Percentiles rank a stretch among this genome's conserved stretches.
phyloP scores from a whole-genome alignment of 2,329 filamentous ascomycete species.

The Epichloe amarillans region DNA sequence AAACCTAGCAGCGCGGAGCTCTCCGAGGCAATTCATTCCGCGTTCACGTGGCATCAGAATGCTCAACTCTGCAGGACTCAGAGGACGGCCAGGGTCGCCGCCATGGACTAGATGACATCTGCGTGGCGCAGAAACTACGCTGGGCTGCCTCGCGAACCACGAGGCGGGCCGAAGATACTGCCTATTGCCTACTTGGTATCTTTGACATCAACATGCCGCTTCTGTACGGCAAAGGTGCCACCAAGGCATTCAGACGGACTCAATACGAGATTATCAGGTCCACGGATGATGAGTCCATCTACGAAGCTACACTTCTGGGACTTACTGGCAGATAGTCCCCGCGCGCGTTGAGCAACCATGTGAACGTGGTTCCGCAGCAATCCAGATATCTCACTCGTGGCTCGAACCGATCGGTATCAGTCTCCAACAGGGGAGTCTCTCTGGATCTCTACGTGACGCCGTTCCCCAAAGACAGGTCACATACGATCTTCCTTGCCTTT shows the following conservation, averaged over 20 bases:
- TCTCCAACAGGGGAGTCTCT: neutral
- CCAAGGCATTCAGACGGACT: slow-evolving; percentile 15
- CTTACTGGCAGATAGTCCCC: neutral
- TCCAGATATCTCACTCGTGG: neutral
- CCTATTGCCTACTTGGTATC: slow-evolving; percentile 18
- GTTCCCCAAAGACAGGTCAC: slow-evolving; percentile 14
- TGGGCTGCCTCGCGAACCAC: no score
- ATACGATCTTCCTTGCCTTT: slow-evolving; percentile 15
- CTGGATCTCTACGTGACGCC: slow-evolving; percentile 12
- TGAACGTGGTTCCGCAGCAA: neutral
- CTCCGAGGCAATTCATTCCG: no score
- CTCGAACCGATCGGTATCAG: neutral
- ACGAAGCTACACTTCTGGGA: neutral
- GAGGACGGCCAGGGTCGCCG: no score
- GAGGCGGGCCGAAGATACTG: no score
- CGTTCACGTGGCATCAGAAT: no score
- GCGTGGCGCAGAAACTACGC: no score
- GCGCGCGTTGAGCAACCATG: neutral
- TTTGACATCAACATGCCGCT: slow-evolving; percentile 22
- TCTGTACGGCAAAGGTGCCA: slow-evolving; percentile 18
- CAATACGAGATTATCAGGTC: neutral
- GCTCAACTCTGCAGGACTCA: no score
- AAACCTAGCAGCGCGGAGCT: slow-evolving; percentile 3
- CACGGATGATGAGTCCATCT: neutral
- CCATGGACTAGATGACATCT: no score